These are phyloP conservation scores for Hymenoscyphus occultus DNA, from an alignment of 2,329 filamentous ascomycete genomes.

Conservation along the genomic window DNA sequence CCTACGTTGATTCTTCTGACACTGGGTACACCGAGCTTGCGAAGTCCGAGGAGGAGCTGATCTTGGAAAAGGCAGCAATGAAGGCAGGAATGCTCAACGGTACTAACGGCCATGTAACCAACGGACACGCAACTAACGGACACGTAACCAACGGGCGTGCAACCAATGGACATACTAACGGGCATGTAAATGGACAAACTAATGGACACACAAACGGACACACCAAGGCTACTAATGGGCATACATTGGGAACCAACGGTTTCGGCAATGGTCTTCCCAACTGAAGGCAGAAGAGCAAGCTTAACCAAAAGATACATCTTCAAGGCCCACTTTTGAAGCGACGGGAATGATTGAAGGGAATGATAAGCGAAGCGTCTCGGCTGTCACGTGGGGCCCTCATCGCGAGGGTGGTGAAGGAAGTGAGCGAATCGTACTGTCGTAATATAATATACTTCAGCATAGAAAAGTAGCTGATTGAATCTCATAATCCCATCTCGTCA, in stretches of 20 bases:
- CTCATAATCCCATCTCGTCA: too few species aligned
- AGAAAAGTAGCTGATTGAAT: too few species aligned
- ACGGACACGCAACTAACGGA: not conserved
- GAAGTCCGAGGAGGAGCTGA: constrained; percentile 29
- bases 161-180: not conserved
- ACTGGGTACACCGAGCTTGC: constrained; percentile 51
- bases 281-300: too few species aligned
- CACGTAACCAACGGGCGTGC: not conserved
- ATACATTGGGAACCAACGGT: not conserved
- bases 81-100: constrained; percentile 28
- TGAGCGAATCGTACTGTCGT: too few species aligned
- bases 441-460: too few species aligned
- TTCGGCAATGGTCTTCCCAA: not conserved
- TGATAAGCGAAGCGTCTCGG: too few species aligned
- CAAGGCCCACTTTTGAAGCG: too few species aligned
- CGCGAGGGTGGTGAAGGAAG: too few species aligned
- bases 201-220: not conserved
- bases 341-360: too few species aligned
- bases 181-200: not conserved
- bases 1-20: constrained; percentile 66
- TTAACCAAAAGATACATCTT: too few species aligned
- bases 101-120: constrained; percentile 17
- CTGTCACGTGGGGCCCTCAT: too few species aligned
- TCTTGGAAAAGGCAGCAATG: constrained; percentile 27
- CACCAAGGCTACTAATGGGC: not conserved